A percentile compares a stretch with the other conserved stretches of the same genome.
Conservation (phyloP, 371 early-diverging fungal species). For the Mortierella sp. region DNA sequence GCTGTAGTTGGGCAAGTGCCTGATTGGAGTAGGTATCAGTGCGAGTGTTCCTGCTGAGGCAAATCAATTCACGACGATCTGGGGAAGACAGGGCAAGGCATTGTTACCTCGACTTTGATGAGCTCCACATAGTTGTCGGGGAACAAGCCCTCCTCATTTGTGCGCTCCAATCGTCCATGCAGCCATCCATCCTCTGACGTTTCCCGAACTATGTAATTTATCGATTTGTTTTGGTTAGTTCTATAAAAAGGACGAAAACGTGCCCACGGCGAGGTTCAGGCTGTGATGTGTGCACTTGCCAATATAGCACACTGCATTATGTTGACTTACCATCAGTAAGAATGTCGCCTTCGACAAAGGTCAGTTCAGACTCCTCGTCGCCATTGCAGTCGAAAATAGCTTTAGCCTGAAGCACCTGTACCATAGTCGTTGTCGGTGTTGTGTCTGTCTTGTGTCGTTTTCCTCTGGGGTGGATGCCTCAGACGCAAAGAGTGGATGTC, state of each 20-base stretch:
- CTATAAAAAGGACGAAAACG: neutral
- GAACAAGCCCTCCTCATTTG: slow-evolving; percentile 64
- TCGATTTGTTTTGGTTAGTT: neutral
- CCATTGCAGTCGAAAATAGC: slow-evolving; percentile 77
- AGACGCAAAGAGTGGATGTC: neutral
- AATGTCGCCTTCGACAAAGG: slow-evolving; percentile 71
- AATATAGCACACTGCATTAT: neutral
- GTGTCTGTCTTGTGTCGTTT: neutral
- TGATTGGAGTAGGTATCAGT: neutral
- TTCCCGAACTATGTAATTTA: slow-evolving; percentile 44
- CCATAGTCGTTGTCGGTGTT: slow-evolving; percentile 21
- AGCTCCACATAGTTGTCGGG: slow-evolving; percentile 70
- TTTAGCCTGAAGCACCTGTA: slow-evolving; percentile 55
- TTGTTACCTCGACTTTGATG: slow-evolving; percentile 40
- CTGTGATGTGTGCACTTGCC: neutral
- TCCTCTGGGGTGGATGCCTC: neutral
- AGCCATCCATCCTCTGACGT: slow-evolving; percentile 75
- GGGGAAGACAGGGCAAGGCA: neutral
- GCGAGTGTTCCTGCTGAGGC: neutral
- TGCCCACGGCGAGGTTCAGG: neutral
- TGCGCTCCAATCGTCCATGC: slow-evolving; percentile 66
- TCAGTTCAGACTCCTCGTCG: slow-evolving; percentile 72
- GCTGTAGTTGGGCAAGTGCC: neutral
- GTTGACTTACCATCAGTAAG: slow-evolving; percentile 60
- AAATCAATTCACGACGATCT: neutral